phyloP scores from a whole-genome alignment of 345 rosid genomes.

The Geranium rotundifolium region DNA sequence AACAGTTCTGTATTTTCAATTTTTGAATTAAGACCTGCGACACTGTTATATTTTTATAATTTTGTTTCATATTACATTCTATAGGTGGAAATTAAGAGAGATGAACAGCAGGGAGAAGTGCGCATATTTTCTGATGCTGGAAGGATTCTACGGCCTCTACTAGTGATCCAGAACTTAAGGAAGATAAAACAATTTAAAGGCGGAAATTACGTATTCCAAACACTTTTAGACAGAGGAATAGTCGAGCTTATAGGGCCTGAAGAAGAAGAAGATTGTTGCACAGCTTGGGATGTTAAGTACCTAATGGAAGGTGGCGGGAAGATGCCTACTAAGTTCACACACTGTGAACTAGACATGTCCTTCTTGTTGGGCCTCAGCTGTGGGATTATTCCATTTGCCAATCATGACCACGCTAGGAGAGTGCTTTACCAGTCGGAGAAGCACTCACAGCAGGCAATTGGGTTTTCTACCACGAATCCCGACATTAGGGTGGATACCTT shows the following conservation, averaged over 20 bases:
- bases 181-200: slow-evolving; percentile 44
- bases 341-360: slow-evolving; percentile 79
- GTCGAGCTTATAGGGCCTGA: slow-evolving; percentile 69
- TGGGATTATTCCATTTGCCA: slow-evolving; percentile 78
- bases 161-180: slow-evolving; percentile 56
- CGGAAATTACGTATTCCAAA: slow-evolving; percentile 28
- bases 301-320: slow-evolving; percentile 28
- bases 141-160: slow-evolving; percentile 81
- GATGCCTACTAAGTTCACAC: slow-evolving; percentile 37
- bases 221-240: slow-evolving; percentile 61
- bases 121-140: slow-evolving; percentile 78
- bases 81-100: slow-evolving; percentile 81
- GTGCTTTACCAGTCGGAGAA: slow-evolving; percentile 85
- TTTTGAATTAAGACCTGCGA: neutral
- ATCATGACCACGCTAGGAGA: slow-evolving; percentile 84
- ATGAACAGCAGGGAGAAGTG: slow-evolving; percentile 53
- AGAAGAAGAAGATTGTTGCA: slow-evolving; percentile 81
- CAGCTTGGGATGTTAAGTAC: slow-evolving; percentile 58
- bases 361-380: slow-evolving; percentile 76
- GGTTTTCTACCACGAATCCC: slow-evolving; percentile 77
- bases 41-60: neutral
- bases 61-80: slow-evolving; percentile 4
- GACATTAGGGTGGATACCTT: slow-evolving; percentile 72
- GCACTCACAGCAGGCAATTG: slow-evolving; percentile 85
- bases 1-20: neutral